Percentiles rank a stretch among this genome's conserved stretches.
Evolutionary conservation across 768 basidiomycete genomes (phyloP).

Genomic region (Chalciporus sphaerocephalus): DNA sequence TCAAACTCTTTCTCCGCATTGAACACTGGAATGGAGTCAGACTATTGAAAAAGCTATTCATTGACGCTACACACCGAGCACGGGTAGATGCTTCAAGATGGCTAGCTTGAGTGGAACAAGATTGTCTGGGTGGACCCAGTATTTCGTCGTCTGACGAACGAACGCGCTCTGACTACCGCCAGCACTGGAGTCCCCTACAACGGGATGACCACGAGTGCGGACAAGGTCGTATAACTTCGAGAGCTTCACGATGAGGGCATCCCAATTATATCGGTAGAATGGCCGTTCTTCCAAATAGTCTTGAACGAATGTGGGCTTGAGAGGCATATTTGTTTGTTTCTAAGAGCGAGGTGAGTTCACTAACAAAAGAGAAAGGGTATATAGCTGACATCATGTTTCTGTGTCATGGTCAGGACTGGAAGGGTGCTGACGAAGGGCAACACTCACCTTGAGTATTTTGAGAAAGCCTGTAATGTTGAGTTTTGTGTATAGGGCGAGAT

Average conservation of each 20-base stretch:
- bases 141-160: constrained; percentile 97
- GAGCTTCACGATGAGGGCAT: constrained; percentile 91
- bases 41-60: not conserved
- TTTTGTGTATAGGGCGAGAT: constrained; percentile 90
- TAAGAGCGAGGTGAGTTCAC: constrained; percentile 31
- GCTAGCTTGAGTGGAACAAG: constrained; percentile 90
- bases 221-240: constrained; percentile 94
- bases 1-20: constrained; percentile 93
- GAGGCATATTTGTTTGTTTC: constrained; percentile 86
- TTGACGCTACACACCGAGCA: constrained; percentile 61
- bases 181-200: constrained; percentile 88
- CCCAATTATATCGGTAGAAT: constrained; percentile 97
- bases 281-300: constrained; percentile 91
- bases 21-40: constrained; percentile 58
- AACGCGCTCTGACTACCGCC: constrained; percentile 97
- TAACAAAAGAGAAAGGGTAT: not conserved
- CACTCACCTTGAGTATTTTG: constrained; percentile 87
- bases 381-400: constrained; percentile 87
- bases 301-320: constrained; percentile 86
- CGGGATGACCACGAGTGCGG: constrained; percentile 90
- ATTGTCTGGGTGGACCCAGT: constrained; percentile 98
- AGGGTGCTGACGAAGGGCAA: not conserved
- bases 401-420: constrained; percentile 7
- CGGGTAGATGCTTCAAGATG: constrained; percentile 88
- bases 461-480: constrained; percentile 98